Evolutionary conservation across 768 basidiomycete genomes (phyloP).

Genomic region (Rhizopogon sp.): DNA sequence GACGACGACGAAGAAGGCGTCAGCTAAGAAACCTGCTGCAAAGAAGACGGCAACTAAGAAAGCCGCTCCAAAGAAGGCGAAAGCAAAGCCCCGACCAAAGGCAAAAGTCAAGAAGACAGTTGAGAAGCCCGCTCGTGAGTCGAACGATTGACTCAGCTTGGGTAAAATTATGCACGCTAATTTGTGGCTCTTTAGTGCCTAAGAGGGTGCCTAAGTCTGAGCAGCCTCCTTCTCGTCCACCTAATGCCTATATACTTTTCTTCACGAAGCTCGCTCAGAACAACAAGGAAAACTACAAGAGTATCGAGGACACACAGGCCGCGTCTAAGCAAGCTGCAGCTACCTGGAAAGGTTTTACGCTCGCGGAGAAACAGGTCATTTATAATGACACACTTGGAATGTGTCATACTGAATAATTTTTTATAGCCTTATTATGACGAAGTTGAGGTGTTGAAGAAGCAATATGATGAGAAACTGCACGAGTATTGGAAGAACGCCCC

Average conservation of each 20-base stretch:
- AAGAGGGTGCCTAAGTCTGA: constrained; percentile 12
- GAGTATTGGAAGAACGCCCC: constrained; percentile 24
- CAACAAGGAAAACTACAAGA: background rate
- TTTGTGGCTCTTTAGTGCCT: background rate
- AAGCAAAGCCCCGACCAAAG: constrained; percentile 5
- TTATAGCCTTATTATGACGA: constrained; percentile 24
- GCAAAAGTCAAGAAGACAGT: constrained; percentile 5
- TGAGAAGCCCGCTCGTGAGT: constrained; percentile 12
- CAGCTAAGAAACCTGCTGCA: constrained; percentile 3
- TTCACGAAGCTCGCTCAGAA: constrained; percentile 9
- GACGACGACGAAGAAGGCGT: constrained; percentile 4
- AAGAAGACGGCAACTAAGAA: constrained; percentile 4
- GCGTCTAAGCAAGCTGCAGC: constrained; percentile 16
- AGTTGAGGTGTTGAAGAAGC: constrained; percentile 7
- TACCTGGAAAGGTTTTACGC: constrained; percentile 28
- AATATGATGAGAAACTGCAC: constrained; percentile 15
- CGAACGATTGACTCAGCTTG: background rate
- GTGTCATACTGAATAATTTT: background rate
- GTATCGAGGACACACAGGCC: background rate
- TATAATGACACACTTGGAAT: background rate
- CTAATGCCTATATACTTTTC: constrained; percentile 22
- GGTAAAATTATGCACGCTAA: background rate
- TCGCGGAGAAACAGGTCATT: constrained; percentile 31
- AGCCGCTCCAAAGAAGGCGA: constrained; percentile 4
- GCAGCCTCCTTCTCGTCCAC: constrained; percentile 25